Percentiles rank a stretch among this genome's conserved stretches.
Evolutionary conservation across 1,284 basidiomycete species (phyloP).

Genomic region (Coniferiporia sulphurascens): DNA sequence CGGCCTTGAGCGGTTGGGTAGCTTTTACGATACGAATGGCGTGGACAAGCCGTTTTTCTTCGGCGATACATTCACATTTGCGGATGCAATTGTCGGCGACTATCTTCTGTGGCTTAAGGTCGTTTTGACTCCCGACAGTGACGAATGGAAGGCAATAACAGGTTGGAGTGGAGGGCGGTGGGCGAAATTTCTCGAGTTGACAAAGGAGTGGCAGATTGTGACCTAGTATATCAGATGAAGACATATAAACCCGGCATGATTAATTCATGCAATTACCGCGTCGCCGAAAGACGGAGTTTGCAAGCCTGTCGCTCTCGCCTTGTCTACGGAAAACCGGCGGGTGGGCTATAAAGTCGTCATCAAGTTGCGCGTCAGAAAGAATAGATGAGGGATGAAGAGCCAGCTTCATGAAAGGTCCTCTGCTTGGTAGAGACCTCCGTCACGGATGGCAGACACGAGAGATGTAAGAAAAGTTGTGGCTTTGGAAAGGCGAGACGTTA

Average conservation of each 20-base stretch:
- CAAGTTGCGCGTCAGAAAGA: constrained; percentile 60
- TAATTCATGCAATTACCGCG: too few relatives aligned
- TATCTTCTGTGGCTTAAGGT: constrained; percentile 29
- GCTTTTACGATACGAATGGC: constrained; percentile 30
- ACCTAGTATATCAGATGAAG: too few relatives aligned
- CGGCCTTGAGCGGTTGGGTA: constrained; percentile 27
- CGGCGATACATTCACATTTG: constrained; percentile 30
- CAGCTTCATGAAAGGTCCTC: constrained; percentile 55
- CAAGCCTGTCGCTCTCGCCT: too few relatives aligned
- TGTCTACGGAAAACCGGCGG: too few relatives aligned
- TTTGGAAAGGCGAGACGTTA: constrained; percentile 74
- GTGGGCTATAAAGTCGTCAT: constrained; percentile 55
- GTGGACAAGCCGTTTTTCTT: constrained; percentile 25
- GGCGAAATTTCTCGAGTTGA: constrained; percentile 30
- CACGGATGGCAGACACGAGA: constrained; percentile 33
- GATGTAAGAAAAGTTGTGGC: constrained; percentile 63
- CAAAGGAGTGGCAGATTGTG: constrained; percentile 27
- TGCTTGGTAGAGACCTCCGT: constrained; percentile 11
- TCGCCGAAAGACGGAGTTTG: too few relatives aligned
- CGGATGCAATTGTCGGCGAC: constrained; percentile 33
- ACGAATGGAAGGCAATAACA: constrained; percentile 34
- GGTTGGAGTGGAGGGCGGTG: constrained; percentile 36
- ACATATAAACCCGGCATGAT: too few relatives aligned
- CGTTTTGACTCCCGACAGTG: constrained; percentile 31
- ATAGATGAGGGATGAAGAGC: constrained; percentile 55